Evolutionary conservation across 2,329 filamentous ascomycete genomes (phyloP), one percentile per base, ranked within the genome.

Genomic region (Periconia sp.): DNA sequence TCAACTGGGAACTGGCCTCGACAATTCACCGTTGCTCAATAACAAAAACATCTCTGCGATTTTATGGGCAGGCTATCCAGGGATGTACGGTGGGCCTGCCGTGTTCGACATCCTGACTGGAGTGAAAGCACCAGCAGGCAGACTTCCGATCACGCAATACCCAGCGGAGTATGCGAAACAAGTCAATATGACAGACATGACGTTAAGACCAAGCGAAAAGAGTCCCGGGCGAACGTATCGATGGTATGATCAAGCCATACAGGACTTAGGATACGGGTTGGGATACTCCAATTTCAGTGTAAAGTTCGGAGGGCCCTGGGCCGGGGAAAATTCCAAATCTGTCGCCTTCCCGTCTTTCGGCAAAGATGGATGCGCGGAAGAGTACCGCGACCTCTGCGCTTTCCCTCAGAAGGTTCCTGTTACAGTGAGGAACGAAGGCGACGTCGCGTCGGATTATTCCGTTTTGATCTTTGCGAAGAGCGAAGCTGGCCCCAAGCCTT

Each of bases 61-160:
- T 0, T 59, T 87, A 0, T 86, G 84, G 84, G 81, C 76, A 0
- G 82, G 83, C 0, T 86, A 84, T 47, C 84, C 84, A 0, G 84
- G 85, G 0, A 83, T 86, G 64, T 79, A 81, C 42, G 85, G 84
- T 11, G 85, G 85, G 2, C 70, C 73, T 2, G 85, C 83, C 0
- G 66, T 85, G 10, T 69, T 85, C 27, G 78, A 85, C 51, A 75
- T 85, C 44, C 61, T 86, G 18, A 80, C 76, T 3, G 84, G 84
- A 2, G 42, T 20, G 68, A 72, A n/a, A 68, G 66, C 52, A 9
- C 74, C 80, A 0, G 83, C 82, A 15, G 84, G 81, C 2, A 74
- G 83, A 37, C 71, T 86, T 1, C 81, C 83, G 0, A 71, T 81
- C 1, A 86, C 83, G 1, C 79, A 84, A 61, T 86, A 86, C 58